These are phyloP conservation scores for Aspergillus cristatus DNA, from an alignment of 495 filamentous ascomycete genomes.

Conservation along the genomic window DNA sequence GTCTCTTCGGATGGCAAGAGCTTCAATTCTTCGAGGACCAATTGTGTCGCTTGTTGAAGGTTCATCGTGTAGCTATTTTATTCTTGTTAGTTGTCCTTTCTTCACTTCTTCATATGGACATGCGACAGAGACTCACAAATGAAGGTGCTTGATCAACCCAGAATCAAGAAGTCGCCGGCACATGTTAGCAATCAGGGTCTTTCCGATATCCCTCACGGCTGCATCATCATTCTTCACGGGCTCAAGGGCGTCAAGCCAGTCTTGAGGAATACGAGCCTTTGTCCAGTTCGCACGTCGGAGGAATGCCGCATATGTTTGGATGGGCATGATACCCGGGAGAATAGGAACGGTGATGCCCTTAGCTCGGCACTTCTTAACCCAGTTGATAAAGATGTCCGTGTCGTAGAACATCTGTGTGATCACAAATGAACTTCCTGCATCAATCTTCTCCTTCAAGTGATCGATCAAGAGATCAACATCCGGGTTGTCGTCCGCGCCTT, in stretches of 20 bases:
- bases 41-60: constrained; percentile 83
- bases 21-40: constrained; percentile 83
- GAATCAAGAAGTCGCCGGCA: constrained; percentile 72
- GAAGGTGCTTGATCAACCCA: constrained; percentile 71
- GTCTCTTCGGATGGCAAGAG: constrained; percentile 66
- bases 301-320: constrained; percentile 89
- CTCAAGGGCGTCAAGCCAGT: constrained; percentile 75
- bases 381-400: constrained; percentile 83
- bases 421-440: constrained; percentile 86
- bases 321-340: constrained; percentile 98
- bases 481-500: constrained; percentile 87
- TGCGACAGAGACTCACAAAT: constrained; percentile 61
- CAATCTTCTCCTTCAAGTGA: constrained; percentile 95
- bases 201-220: constrained; percentile 83
- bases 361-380: constrained; percentile 77
- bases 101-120: too few relatives aligned
- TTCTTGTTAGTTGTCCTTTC: too few relatives aligned
- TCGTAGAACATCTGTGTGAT: constrained; percentile 99
- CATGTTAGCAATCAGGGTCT: constrained; percentile 83
- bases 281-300: constrained; percentile 83
- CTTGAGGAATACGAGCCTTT: constrained; percentile 66
- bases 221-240: constrained; percentile 95
- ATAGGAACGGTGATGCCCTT: constrained; percentile 84
- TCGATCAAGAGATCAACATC: constrained; percentile 78
- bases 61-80: constrained; percentile 88